These are phyloP conservation scores for Alternaria triticimaculans DNA, from an alignment of 2,329 filamentous ascomycete species.

Conservation along the genomic window DNA sequence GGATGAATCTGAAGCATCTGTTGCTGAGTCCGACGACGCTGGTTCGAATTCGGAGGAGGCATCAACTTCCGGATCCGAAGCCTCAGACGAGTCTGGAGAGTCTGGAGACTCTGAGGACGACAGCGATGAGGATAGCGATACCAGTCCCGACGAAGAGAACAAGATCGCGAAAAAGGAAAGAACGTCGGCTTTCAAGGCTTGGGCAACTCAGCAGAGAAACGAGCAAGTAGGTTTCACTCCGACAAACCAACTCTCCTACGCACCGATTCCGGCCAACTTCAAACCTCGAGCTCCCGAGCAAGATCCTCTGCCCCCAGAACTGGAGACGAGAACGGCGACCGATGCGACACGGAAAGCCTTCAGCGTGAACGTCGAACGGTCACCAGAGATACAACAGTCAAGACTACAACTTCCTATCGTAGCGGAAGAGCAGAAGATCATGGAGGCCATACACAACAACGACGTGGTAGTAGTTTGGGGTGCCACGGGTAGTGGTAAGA, in stretches of 20 bases:
- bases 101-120: constrained; percentile 46
- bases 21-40: constrained; percentile 16
- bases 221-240: constrained; percentile 75
- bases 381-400: constrained; percentile 76
- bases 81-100: constrained; percentile 5
- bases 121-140: constrained; percentile 40
- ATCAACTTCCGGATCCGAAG: constrained; percentile 26
- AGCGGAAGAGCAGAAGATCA: constrained; percentile 93
- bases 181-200: constrained; percentile 84
- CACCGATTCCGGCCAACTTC: constrained; percentile 67
- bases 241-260: constrained; percentile 48
- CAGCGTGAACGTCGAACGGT: constrained; percentile 73
- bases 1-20: constrained; percentile 13
- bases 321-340: constrained; percentile 63
- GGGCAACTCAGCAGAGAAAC: constrained; percentile 88
- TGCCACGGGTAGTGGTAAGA: constrained; percentile 95
- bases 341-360: constrained; percentile 74
- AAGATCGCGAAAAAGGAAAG: constrained; percentile 53
- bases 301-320: constrained; percentile 72
- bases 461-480: constrained; percentile 90
- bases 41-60: constrained; percentile 13
- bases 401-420: constrained; percentile 86
- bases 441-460: constrained; percentile 96
- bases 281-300: constrained; percentile 71
- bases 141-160: constrained; percentile 43